A percentile compares a stretch with the other conserved stretches of the same genome.
phyloP scores from a whole-genome alignment of 202 grass and related monocot genomes.

The Carex arenaria region DNA sequence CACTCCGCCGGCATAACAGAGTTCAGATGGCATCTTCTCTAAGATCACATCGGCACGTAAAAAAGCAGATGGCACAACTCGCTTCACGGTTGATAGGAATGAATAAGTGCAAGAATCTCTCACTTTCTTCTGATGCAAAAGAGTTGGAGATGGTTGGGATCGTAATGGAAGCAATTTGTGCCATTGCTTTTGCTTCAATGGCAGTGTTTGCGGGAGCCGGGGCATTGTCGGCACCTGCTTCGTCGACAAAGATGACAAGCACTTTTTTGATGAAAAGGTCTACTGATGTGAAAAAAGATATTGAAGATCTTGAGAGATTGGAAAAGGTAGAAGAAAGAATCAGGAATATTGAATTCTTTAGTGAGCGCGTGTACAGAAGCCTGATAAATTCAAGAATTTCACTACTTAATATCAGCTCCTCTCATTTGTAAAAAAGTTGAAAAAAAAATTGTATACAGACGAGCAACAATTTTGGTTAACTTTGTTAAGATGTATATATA shows the following conservation, averaged over 20 bases:
- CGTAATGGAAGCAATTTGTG: conserved; percentile 32
- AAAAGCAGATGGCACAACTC: conserved; percentile 42
- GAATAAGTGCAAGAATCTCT: neutral
- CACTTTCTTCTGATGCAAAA: neutral
- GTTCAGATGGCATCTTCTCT: conserved; percentile 17
- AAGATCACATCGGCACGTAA: conserved; percentile 22
- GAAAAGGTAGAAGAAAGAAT: conserved; percentile 32
- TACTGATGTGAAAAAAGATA: conserved; percentile 29
- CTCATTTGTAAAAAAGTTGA: neutral
- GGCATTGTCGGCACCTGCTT: conserved; percentile 1
- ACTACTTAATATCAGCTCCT: conserved; percentile 52
- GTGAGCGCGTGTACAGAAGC: conserved; percentile 44
- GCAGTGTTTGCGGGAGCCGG: conserved; percentile 31
- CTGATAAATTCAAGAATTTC: conserved; percentile 47
- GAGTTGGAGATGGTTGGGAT: conserved; percentile 31
- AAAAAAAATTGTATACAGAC: neutral
- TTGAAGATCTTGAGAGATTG: conserved; percentile 28
- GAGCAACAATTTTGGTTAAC: neutral
- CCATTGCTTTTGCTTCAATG: conserved; percentile 31
- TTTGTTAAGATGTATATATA: neutral
- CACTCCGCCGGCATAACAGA: conserved; percentile 40
- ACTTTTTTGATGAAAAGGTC: neutral
- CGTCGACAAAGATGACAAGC: conserved; percentile 24
- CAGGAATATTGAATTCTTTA: conserved; percentile 30
- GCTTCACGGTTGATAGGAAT: conserved; percentile 24